These are phyloP conservation scores for Geranomyces michiganensis DNA, from an alignment of 192 early-diverging fungal genomes.

Conservation along the genomic window DNA sequence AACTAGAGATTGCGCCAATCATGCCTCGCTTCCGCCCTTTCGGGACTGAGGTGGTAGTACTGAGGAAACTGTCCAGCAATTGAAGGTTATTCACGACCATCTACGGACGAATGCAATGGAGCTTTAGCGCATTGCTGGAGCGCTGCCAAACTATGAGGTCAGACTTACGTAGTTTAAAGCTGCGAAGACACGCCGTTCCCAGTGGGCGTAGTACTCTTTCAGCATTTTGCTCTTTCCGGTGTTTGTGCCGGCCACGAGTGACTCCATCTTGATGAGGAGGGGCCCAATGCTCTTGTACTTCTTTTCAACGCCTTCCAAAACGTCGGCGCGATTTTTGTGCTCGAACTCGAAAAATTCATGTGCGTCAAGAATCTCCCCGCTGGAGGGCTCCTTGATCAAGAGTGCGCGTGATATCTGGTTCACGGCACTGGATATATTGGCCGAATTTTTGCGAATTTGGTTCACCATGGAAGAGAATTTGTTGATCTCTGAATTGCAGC, in stretches of 20 bases:
- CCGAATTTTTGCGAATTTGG: conserved; percentile 62
- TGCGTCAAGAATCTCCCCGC: conserved; percentile 56
- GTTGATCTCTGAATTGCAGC: conserved; percentile 62
- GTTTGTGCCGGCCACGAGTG: conserved; percentile 64
- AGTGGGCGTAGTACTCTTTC: conserved; percentile 63
- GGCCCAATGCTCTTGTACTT: conserved; percentile 65
- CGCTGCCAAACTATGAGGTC: neutral
- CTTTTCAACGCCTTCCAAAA: conserved; percentile 52
- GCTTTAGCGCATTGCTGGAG: neutral
- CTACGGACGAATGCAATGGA: conserved; percentile 22
- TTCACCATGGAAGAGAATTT: conserved; percentile 66
- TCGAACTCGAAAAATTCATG: conserved; percentile 67
- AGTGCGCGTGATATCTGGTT: conserved; percentile 53
- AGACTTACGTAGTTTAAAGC: conserved; percentile 54
- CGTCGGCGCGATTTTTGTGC: conserved; percentile 52
- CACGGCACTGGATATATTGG: conserved; percentile 58
- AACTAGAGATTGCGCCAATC: neutral
- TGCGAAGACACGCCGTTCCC: conserved; percentile 57
- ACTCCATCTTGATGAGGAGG: conserved; percentile 66
- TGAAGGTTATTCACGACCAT: conserved; percentile 63
- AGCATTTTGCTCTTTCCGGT: conserved; percentile 62
- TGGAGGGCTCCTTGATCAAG: conserved; percentile 54
- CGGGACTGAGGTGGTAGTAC: neutral
- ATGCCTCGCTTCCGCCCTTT: conserved; percentile 9
- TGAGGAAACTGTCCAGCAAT: conserved; percentile 48